These are phyloP conservation scores for Starmerella bombi DNA, from an alignment of 805 yeast genomes.

Conservation along the genomic window DNA sequence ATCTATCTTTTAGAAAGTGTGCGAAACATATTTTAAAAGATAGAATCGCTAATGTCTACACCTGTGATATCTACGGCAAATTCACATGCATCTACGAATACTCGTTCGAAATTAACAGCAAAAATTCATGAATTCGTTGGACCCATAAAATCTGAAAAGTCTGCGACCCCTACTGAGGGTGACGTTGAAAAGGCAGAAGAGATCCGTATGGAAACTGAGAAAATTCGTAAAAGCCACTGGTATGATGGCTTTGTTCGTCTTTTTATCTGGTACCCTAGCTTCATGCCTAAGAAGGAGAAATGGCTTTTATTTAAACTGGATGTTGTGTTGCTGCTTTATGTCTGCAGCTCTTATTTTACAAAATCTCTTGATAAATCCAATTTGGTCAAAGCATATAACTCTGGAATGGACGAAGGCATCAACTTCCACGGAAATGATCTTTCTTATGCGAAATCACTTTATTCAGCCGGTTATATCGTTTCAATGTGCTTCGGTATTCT, in stretches of 20 bases:
- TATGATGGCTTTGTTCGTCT: conserved; percentile 22
- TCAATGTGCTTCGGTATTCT: conserved; percentile 34
- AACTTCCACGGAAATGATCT: conserved; percentile 34
- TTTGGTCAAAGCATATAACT: conserved; percentile 40
- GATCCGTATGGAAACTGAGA: conserved; percentile 5
- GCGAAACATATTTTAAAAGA: no score
- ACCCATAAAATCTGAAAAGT: not conserved
- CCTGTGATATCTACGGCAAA: no score
- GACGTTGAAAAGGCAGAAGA: not conserved
- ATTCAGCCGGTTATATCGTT: conserved; percentile 35
- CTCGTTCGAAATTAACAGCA: not conserved
- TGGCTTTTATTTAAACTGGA: conserved; percentile 28
- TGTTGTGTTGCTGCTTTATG: conserved; percentile 25
- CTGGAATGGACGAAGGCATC: conserved; percentile 43
- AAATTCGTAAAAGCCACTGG: conserved; percentile 18
- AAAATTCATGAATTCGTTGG: not conserved
- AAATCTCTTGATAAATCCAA: conserved; percentile 42
- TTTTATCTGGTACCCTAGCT: conserved; percentile 26
- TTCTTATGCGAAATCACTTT: conserved; percentile 34
- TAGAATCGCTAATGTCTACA: no score
- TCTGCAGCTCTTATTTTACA: conserved; percentile 32
- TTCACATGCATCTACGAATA: no score
- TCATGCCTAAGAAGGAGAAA: conserved; percentile 20
- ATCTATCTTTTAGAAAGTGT: no score
- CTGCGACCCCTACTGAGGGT: not conserved